Evolutionary conservation across 2,329 filamentous ascomycete species (phyloP).

Genomic region (Fonsecaea pedrosoi): DNA sequence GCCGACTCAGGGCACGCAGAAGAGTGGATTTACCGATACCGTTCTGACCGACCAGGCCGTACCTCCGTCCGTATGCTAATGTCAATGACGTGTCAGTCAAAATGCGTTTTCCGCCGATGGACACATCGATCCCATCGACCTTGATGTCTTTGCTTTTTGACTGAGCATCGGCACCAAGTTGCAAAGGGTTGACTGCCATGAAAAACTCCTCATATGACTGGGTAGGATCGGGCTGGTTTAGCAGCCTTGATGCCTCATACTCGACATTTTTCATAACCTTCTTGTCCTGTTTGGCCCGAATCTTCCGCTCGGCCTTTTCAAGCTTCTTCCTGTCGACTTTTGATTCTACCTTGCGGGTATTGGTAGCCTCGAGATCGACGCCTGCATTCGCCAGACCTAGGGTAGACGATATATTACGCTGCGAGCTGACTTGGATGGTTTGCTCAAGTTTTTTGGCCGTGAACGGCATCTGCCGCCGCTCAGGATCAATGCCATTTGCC

Average conservation of each 20-base stretch:
- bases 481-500: constrained; percentile 70
- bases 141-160: constrained; percentile 99
- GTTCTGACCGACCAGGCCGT: constrained; percentile 98
- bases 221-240: constrained; percentile 80
- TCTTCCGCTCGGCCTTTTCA: constrained; percentile 97
- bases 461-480: constrained; percentile 73
- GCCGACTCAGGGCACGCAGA: constrained; percentile 83
- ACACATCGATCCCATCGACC: constrained; percentile 92
- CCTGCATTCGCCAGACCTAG: constrained; percentile 81
- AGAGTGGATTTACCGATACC: constrained; percentile 98
- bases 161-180: constrained; percentile 72
- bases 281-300: constrained; percentile 97
- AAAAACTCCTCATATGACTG: constrained; percentile 99
- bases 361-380: constrained; percentile 93
- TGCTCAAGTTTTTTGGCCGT: constrained; percentile 87
- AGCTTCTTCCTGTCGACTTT: constrained; percentile 98
- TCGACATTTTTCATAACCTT: constrained; percentile 98
- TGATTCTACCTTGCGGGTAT: constrained; percentile 91
- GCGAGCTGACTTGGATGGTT: constrained; percentile 89
- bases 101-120: constrained; percentile 87
- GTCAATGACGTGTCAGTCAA: constrained; percentile 89
- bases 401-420: constrained; percentile 95
- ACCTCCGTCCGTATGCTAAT: constrained; percentile 88
- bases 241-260: constrained; percentile 90
- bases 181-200: constrained; percentile 98